phyloP scores from a whole-genome alignment of 1,284 basidiomycete species.

The Apiotrichum porosum region DNA sequence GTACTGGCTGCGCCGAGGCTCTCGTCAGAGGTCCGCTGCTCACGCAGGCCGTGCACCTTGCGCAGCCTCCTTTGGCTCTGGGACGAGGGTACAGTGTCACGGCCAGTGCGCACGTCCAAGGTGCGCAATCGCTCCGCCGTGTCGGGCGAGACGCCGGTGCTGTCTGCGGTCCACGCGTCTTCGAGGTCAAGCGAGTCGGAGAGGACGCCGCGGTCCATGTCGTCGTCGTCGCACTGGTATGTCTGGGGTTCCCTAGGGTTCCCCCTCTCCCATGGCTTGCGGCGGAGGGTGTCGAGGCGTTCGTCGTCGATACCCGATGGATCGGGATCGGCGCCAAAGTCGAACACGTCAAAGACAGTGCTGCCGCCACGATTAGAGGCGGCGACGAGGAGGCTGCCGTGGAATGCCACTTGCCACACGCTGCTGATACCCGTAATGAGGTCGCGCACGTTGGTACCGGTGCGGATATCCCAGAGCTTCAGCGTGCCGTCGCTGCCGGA shows the following conservation, averaged over 20 bases:
- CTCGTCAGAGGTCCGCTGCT: no score
- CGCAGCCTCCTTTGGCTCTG: no score
- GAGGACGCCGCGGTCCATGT: slow-evolving; percentile 2
- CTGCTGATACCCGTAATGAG: slow-evolving; percentile 80
- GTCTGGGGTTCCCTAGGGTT: slow-evolving; percentile 31
- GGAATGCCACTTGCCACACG: slow-evolving; percentile 94
- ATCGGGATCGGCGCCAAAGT: slow-evolving; percentile 32
- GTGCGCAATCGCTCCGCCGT: no score
- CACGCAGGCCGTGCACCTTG: no score
- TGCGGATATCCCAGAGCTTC: slow-evolving; percentile 91
- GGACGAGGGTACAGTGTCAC: no score
- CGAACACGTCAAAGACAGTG: slow-evolving; percentile 54
- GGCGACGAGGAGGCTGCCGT: slow-evolving; percentile 84
- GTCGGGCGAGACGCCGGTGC: no score
- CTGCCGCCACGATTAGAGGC: slow-evolving; percentile 75
- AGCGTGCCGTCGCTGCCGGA: slow-evolving; percentile 90
- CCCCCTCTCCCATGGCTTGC: slow-evolving; percentile 36
- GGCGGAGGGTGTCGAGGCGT: slow-evolving; percentile 28
- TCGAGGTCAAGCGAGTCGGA: no score
- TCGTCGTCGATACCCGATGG: slow-evolving; percentile 37
- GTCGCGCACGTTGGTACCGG: slow-evolving; percentile 76
- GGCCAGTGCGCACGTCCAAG: no score
- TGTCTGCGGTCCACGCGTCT: no score
- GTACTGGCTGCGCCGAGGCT: no score
- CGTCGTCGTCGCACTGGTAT: slow-evolving; percentile 26